These are phyloP conservation scores for Aciculosporium take DNA, from an alignment of 2,329 filamentous ascomycete species.

Conservation along the genomic window DNA sequence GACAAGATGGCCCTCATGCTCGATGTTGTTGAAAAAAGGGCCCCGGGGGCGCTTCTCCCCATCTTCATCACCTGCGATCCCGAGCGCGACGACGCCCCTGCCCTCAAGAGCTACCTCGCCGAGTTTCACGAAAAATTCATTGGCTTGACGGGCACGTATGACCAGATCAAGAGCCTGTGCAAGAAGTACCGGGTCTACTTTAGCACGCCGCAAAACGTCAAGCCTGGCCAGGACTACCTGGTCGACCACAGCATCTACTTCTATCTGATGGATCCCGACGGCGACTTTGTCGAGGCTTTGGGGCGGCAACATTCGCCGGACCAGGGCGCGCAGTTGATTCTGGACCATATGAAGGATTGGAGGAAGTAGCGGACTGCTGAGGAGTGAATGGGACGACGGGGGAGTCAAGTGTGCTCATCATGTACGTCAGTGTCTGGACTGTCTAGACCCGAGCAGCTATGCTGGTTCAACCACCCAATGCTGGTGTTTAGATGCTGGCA, in stretches of 20 bases:
- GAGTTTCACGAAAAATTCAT: conserved; percentile 84
- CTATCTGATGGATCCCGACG: conserved; percentile 96
- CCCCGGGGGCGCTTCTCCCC: conserved; percentile 46
- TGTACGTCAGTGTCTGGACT: no score
- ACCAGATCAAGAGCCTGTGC: conserved; percentile 86
- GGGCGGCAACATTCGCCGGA: conserved; percentile 88
- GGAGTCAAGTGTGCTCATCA: no score
- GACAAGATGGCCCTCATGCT: conserved; percentile 99
- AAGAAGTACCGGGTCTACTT: conserved; percentile 97
- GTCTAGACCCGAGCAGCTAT: no score
- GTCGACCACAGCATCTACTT: conserved; percentile 99
- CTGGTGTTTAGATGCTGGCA: no score
- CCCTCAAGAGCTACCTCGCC: conserved; percentile 69
- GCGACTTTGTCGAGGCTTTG: conserved; percentile 94
- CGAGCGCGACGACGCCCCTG: conserved; percentile 71
- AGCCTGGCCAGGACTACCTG: conserved; percentile 89
- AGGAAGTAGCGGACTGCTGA: conserved; percentile 4
- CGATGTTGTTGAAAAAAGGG: conserved; percentile 48
- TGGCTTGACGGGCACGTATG: conserved; percentile 84
- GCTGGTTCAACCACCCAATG: no score
- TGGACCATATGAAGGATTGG: conserved; percentile 65
- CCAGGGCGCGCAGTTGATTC: conserved; percentile 68
- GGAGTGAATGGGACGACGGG: background rate
- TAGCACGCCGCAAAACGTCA: conserved; percentile 74
- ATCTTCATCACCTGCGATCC: conserved; percentile 96